phyloP scores from a whole-genome alignment of 345 rosid genomes.

The Pistacia vera region DNA sequence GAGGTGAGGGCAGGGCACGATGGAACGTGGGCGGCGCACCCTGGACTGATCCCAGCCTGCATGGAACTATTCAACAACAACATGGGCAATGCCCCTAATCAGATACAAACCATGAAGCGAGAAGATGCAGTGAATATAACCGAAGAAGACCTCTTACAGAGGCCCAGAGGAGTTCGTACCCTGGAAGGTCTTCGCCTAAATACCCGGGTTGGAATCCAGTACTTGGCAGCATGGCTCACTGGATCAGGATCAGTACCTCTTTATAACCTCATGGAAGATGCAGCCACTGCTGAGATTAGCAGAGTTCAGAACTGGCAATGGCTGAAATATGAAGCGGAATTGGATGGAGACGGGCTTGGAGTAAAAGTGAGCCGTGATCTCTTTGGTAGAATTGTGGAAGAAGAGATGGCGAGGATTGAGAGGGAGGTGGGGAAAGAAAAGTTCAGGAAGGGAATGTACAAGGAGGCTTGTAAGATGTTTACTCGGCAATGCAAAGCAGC shows the following conservation, averaged over 20 bases:
- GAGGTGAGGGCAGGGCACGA: slow-evolving; percentile 91
- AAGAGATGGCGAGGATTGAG: slow-evolving; percentile 86
- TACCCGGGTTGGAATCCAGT: slow-evolving; percentile 90
- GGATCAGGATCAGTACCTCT: slow-evolving; percentile 92
- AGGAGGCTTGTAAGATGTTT: slow-evolving; percentile 78
- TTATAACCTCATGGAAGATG: slow-evolving; percentile 96
- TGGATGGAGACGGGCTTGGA: slow-evolving; percentile 81
- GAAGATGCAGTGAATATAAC: slow-evolving; percentile 68
- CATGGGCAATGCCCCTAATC: slow-evolving; percentile 73
- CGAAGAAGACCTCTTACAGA: slow-evolving; percentile 83
- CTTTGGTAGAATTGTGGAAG: slow-evolving; percentile 83
- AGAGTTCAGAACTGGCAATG: slow-evolving; percentile 96
- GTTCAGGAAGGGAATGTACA: slow-evolving; percentile 72
- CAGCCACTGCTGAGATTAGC: slow-evolving; percentile 95
- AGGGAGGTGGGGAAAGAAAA: slow-evolving; percentile 82
- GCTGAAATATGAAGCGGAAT: slow-evolving; percentile 76
- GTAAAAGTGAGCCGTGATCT: slow-evolving; percentile 62
- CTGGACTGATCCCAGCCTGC: slow-evolving; percentile 80
- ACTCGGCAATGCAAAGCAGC: slow-evolving; percentile 65
- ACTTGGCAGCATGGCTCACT: slow-evolving; percentile 87
- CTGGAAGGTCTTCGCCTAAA: slow-evolving; percentile 84
- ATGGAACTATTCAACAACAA: slow-evolving; percentile 64
- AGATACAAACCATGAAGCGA: slow-evolving; percentile 57
- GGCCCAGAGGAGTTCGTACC: slow-evolving; percentile 79
- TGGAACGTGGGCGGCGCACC: slow-evolving; percentile 99